Evolutionary conservation across 2,329 filamentous ascomycete species (phyloP), one percentile per base, ranked within the genome.

Genomic region (Trichoderma sp.): DNA sequence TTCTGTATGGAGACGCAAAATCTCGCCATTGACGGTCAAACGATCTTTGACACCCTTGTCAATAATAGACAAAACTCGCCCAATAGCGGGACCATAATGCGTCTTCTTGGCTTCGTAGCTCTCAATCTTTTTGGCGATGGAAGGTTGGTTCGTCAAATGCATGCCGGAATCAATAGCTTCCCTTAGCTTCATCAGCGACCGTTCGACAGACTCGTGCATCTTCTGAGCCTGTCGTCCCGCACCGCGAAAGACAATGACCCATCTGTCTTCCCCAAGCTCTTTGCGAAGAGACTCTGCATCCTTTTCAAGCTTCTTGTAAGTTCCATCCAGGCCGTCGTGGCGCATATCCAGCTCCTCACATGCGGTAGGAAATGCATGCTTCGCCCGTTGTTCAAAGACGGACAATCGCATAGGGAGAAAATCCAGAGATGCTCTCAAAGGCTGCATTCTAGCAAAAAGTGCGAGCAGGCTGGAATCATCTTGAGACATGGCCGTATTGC

Each of bases 21-120:
- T 96, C 80, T 98, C 96, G 56, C 96, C 96, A 76, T 99, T 98
- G 68, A 98, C 93, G 0, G 96, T 98, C 61, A 97, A 84, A n/a
- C 96, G 89, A 76, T 98, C 94, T 77, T 92, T 92, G 75, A 98
- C 91, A n/a, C 96, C 96, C 77, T 93, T 95, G 74, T 97, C 93
- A 62, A 98, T 97, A 77, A 98, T 96, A 49, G 91, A 90, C 21
- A 98, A 82, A 8, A 99, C 93, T 53, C 94, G 88, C 77, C 96
- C 93, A 77, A 99, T 96, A 1, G 96, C 95, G 11, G 94, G 93
- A 1, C 94, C 92, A 76, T 98, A 99, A 78, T 98, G 95, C 70
- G 89, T 89, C 80, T 95, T 96, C 84, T 98, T 99, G 55, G 92
- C 93, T 77, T 97, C 94, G 78, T 97, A 99, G 74, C 87, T 96